Evolutionary conservation across 2,329 filamentous ascomycete species (phyloP).

Genomic region (Stagonosporopsis cucurbitacearum): DNA sequence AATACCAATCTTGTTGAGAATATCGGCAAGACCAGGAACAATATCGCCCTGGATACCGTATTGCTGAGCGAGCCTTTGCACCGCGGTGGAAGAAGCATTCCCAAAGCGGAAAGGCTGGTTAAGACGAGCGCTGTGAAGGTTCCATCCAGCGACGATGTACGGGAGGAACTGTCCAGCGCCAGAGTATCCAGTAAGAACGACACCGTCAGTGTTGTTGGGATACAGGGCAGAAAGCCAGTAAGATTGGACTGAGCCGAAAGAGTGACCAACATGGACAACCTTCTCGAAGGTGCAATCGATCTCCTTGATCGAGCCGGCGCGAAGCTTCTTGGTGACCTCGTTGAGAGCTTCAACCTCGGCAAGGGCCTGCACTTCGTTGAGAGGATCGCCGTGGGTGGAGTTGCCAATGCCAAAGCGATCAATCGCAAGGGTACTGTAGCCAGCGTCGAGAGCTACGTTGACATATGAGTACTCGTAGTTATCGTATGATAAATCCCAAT

Average conservation of each 20-base stretch:
- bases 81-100: constrained; percentile 28
- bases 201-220: constrained; percentile 62
- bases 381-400: constrained; percentile 64
- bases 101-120: constrained; percentile 53
- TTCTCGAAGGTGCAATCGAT: constrained; percentile 51
- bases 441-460: constrained; percentile 59
- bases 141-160: constrained; percentile 55
- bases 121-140: constrained; percentile 56
- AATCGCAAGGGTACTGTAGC: constrained; percentile 66
- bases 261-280: constrained; percentile 68
- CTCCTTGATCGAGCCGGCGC: constrained; percentile 54
- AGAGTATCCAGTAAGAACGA: constrained; percentile 67
- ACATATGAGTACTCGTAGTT: constrained; percentile 69
- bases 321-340: constrained; percentile 59
- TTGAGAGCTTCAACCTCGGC: constrained; percentile 66
- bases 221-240: constrained; percentile 62
- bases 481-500: constrained; percentile 67
- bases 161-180: constrained; percentile 54
- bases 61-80: constrained; percentile 15
- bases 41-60: constrained; percentile 23
- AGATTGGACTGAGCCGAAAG: constrained; percentile 66
- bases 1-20: constrained; percentile 25
- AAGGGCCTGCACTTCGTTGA: constrained; percentile 65
- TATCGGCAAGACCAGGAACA: constrained; percentile 24
- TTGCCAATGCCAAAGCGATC: constrained; percentile 68